A percentile compares a stretch with the other conserved stretches of the same genome.
Evolutionary conservation across 805 yeast species (phyloP).

Genomic region (Candida anglica): DNA sequence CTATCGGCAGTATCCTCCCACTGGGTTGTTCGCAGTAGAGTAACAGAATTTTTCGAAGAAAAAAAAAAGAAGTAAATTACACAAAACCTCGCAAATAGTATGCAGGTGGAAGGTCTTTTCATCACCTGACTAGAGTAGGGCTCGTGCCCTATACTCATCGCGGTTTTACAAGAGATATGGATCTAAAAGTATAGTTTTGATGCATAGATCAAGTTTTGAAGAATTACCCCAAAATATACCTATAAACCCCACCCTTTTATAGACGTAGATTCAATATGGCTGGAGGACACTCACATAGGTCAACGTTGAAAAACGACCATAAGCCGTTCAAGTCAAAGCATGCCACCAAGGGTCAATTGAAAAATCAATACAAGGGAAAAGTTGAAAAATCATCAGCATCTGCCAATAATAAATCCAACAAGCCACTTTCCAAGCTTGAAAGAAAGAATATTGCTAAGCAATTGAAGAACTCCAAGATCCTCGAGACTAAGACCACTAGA

Average conservation of each 20-base stretch:
- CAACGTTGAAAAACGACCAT: conserved; percentile 78
- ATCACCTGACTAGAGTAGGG: conserved; percentile 2
- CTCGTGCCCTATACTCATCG: conserved; percentile 3
- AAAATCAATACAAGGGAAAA: conserved; percentile 79
- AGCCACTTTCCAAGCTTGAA: conserved; percentile 47
- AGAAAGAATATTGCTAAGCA: conserved; percentile 80
- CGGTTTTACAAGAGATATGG: no score
- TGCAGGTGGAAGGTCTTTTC: not conserved
- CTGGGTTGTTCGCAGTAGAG: not conserved
- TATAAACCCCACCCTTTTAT: no score
- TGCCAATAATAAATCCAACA: conserved; percentile 29
- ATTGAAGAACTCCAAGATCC: conserved; percentile 66
- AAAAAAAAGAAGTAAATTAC: no score
- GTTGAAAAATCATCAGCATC: conserved; percentile 60
- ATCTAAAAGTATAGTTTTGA: no score
- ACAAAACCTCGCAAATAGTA: no score
- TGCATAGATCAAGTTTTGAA: no score
- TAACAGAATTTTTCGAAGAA: no score
- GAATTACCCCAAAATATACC: no score
- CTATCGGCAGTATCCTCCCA: not conserved
- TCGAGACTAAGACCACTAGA: conserved; percentile 53
- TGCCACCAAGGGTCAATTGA: conserved; percentile 82
- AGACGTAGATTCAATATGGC: no score
- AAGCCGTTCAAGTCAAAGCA: conserved; percentile 91
- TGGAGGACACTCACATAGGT: conserved; percentile 74